Percentiles rank a stretch among this genome's conserved stretches.
These are phyloP conservation scores for Cystobasidiaceae sp. DNA, from an alignment of 1,284 basidiomycete species.

Conservation along the genomic window DNA sequence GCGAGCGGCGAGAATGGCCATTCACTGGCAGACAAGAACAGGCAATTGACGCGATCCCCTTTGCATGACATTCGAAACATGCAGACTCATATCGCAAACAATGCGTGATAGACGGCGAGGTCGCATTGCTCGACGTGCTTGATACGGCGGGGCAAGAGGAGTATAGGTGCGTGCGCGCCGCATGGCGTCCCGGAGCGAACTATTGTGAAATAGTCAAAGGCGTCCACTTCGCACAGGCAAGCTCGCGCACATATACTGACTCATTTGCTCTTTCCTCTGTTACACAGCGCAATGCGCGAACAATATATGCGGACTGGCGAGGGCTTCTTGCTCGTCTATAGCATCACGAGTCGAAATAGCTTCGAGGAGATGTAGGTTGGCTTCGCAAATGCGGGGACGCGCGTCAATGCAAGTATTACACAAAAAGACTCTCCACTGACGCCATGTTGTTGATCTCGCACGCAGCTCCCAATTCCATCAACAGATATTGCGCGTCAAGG, in stretches of 20 bases:
- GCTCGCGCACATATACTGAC: neutral
- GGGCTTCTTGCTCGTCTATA: conserved; percentile 97
- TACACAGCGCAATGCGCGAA: conserved; percentile 82
- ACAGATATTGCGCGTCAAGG: conserved; percentile 78
- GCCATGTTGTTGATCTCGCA: too few species aligned
- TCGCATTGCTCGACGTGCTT: conserved; percentile 91
- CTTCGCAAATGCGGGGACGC: neutral
- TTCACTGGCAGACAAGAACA: neutral
- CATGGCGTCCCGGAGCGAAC: neutral
- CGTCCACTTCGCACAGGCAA: neutral
- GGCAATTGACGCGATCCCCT: neutral
- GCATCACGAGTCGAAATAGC: conserved; percentile 94
- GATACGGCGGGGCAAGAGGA: conserved; percentile 99
- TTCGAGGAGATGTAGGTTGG: conserved; percentile 81
- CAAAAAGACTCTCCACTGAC: neutral
- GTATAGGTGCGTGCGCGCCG: conserved; percentile 65
- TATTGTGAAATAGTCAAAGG: too few species aligned
- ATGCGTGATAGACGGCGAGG: conserved; percentile 95
- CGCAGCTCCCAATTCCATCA: conserved; percentile 94
- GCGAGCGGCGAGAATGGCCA: conserved; percentile 25
- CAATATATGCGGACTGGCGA: conserved; percentile 98
- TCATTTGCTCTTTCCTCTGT: conserved; percentile 44
- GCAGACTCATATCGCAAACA: conserved; percentile 89
- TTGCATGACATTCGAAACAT: too few species aligned
- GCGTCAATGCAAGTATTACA: neutral